A percentile compares a stretch with the other conserved stretches of the same genome.
Evolutionary conservation across 495 filamentous ascomycete species (phyloP).

Genomic region (Amphirosellinia nigrospora): DNA sequence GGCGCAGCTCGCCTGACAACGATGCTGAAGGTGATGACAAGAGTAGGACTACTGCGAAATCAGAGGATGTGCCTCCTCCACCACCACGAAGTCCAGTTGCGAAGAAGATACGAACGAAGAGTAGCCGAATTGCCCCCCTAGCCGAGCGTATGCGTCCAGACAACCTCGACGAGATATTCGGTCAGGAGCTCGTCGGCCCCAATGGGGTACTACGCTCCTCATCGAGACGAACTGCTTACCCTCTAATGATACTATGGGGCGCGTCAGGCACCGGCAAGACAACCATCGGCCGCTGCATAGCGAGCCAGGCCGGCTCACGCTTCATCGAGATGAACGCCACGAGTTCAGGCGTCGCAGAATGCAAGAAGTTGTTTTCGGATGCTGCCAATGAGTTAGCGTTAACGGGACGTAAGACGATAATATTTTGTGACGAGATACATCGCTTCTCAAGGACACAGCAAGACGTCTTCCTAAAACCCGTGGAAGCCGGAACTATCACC

Average conservation of each 20-base stretch:
- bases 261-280: conserved; percentile 93
- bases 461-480: conserved; percentile 92
- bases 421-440: conserved; percentile 98
- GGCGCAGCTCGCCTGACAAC: conserved; percentile 35
- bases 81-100: conserved; percentile 41
- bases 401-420: conserved; percentile 88
- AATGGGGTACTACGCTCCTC: conserved; percentile 83
- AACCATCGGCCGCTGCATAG: conserved; percentile 92
- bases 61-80: conserved; percentile 24
- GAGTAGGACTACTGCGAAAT: conserved; percentile 29
- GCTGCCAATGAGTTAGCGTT: conserved; percentile 80
- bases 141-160: conserved; percentile 93
- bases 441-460: conserved; percentile 93
- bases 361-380: conserved; percentile 90
- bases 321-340: conserved; percentile 98
- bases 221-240: conserved; percentile 88
- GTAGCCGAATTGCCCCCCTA: conserved; percentile 76
- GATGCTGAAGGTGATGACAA: conserved; percentile 27
- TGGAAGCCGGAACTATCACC: conserved; percentile 89
- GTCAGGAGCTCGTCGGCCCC: conserved; percentile 89
- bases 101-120: conserved; percentile 68
- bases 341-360: conserved; percentile 86
- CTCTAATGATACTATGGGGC: conserved; percentile 97
- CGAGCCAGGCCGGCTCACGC: conserved; percentile 76
- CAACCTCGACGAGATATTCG: conserved; percentile 83